phyloP scores from a whole-genome alignment of 2,329 filamentous ascomycete species.

The Exutisphaerella laricina region DNA sequence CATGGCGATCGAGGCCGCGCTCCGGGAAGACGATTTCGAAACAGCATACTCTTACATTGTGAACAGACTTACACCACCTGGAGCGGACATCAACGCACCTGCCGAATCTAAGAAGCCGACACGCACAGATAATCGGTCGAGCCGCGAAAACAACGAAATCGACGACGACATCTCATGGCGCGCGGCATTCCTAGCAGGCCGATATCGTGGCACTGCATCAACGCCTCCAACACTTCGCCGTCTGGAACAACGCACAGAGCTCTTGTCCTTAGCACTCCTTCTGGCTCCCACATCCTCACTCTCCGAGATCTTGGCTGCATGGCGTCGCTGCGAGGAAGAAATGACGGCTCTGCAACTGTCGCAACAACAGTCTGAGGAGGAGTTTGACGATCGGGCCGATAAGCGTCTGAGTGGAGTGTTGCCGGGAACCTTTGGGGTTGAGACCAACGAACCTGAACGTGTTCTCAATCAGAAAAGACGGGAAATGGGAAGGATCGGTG shows the following conservation, averaged over 20 bases:
- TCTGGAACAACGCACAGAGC: constrained; percentile 75
- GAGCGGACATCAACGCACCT: constrained; percentile 22
- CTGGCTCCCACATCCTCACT: constrained; percentile 65
- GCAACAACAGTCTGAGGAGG: constrained; percentile 63
- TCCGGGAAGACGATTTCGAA: constrained; percentile 74
- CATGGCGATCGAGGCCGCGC: constrained; percentile 73
- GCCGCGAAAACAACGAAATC: constrained; percentile 22
- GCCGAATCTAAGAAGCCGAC: constrained; percentile 4
- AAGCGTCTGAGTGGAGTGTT: constrained; percentile 34
- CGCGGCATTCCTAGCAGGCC: constrained; percentile 71
- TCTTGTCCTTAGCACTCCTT: constrained; percentile 67
- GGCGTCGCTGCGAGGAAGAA: constrained; percentile 72
- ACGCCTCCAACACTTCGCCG: constrained; percentile 59
- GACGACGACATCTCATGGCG: constrained; percentile 69
- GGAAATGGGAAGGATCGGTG: constrained; percentile 33
- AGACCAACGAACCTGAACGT: constrained; percentile 31
- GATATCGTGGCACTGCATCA: constrained; percentile 50
- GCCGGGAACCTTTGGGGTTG: constrained; percentile 42
- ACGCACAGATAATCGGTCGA: constrained; percentile 14
- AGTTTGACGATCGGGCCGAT: constrained; percentile 64
- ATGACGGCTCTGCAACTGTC: constrained; percentile 60
- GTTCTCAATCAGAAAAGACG: constrained; percentile 38
- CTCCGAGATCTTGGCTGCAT: constrained; percentile 68
- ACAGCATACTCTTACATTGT: constrained; percentile 81
- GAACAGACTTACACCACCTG: constrained; percentile 52